Conservation (phyloP, 495 filamentous ascomycete genomes). For the Hypoxylon perforatum region DNA sequence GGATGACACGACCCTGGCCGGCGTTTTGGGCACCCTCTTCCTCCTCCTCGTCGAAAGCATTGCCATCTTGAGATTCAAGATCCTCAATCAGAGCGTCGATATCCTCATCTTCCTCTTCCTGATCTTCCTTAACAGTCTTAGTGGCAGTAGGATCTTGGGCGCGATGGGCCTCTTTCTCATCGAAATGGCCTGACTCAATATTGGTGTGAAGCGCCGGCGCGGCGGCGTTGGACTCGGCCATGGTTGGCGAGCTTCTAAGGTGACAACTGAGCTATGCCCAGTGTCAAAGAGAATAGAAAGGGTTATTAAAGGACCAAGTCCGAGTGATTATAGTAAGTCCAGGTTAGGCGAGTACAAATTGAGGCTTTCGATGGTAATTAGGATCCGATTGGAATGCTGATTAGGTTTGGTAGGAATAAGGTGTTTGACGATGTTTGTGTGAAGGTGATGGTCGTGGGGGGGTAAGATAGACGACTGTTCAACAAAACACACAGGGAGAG, state of each 20-base stretch:
- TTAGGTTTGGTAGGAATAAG: slow-evolving; percentile 30
- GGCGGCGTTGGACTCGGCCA: slow-evolving; percentile 61
- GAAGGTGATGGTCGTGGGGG: slow-evolving; percentile 38
- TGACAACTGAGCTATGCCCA: slow-evolving; percentile 37
- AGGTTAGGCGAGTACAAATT: slow-evolving; percentile 38
- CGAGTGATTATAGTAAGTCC: slow-evolving; percentile 31
- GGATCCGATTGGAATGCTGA: slow-evolving; percentile 39
- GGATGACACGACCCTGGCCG: slow-evolving; percentile 63
- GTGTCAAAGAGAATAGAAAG: slow-evolving; percentile 23
- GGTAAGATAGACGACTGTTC: slow-evolving; percentile 36
- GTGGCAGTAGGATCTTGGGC: slow-evolving; percentile 34
- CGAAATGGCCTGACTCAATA: slow-evolving; percentile 65
- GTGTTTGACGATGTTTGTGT: slow-evolving; percentile 41
- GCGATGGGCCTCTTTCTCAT: slow-evolving; percentile 62
- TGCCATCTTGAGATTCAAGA: slow-evolving; percentile 80
- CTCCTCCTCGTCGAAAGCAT: slow-evolving; percentile 69
- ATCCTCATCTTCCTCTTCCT: slow-evolving; percentile 75
- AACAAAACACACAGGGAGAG: slow-evolving; percentile 37
- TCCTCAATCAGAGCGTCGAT: slow-evolving; percentile 86
- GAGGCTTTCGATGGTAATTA: slow-evolving; percentile 35
- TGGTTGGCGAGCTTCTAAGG: slow-evolving; percentile 46
- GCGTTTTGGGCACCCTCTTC: slow-evolving; percentile 60
- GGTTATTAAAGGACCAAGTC: slow-evolving; percentile 25
- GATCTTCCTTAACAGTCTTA: slow-evolving; percentile 51
- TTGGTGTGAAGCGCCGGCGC: slow-evolving; percentile 64